Evolutionary conservation across 2,329 filamentous ascomycete genomes (phyloP).

Genomic region (Phoma herbarum): DNA sequence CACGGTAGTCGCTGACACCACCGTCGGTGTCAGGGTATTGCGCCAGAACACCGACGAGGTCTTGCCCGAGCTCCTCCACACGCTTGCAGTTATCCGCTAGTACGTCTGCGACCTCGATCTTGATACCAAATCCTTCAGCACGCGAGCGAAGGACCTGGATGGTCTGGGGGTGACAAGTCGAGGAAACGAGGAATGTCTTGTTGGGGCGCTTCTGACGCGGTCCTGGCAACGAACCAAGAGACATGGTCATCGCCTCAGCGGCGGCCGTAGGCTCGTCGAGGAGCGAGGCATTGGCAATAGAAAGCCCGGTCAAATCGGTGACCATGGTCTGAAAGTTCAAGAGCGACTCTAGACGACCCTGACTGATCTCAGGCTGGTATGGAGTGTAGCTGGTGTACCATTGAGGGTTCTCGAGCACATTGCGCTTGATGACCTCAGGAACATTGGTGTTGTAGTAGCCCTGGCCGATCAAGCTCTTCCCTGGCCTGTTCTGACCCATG

Average conservation of each 20-base stretch:
- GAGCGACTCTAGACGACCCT: conserved; percentile 89
- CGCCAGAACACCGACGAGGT: conserved; percentile 88
- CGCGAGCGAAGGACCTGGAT: conserved; percentile 83
- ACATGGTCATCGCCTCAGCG: conserved; percentile 95
- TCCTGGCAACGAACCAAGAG: conserved; percentile 76
- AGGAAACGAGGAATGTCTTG: conserved; percentile 86
- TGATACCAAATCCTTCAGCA: conserved; percentile 90
- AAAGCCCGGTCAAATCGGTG: conserved; percentile 83
- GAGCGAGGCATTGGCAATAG: conserved; percentile 89
- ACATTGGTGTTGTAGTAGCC: conserved; percentile 90
- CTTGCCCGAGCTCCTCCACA: conserved; percentile 78
- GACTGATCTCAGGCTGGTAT: conserved; percentile 97
- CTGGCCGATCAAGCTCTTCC: conserved; percentile 78
- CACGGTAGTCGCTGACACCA: conserved; percentile 76
- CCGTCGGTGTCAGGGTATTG: conserved; percentile 94
- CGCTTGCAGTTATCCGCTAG: conserved; percentile 69
- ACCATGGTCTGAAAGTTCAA: conserved; percentile 97
- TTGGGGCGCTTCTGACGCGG: conserved; percentile 76
- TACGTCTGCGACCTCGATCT: conserved; percentile 76
- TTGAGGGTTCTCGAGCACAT: conserved; percentile 88
- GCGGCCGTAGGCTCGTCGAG: conserved; percentile 92
- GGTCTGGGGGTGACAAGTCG: conserved; percentile 84
- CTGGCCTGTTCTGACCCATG: conserved; percentile 68
- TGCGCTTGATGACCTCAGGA: conserved; percentile 90
- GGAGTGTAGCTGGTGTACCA: conserved; percentile 99